Percentiles rank a stretch among this genome's conserved stretches.
phyloP scores from a whole-genome alignment of 192 early-diverging fungal genomes.

The Dissophora globulifera region DNA sequence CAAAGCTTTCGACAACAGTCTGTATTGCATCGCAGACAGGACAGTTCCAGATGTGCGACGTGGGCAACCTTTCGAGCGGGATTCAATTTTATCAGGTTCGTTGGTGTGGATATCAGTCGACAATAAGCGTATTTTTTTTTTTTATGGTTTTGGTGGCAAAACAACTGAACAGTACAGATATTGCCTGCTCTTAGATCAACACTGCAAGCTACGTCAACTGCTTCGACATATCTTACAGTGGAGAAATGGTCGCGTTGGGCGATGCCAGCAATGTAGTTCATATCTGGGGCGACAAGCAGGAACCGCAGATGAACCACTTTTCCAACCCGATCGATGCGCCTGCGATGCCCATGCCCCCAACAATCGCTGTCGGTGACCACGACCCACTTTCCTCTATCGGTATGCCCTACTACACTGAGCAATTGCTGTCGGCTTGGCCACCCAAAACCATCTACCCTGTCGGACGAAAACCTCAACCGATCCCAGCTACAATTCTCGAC shows the following conservation, averaged over 20 bases:
- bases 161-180: too few species aligned
- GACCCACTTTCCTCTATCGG: constrained; percentile 78
- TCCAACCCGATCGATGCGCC: constrained; percentile 66
- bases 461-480: constrained; percentile 74
- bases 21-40: constrained; percentile 74
- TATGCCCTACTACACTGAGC: constrained; percentile 83
- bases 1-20: constrained; percentile 69
- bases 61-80: constrained; percentile 58
- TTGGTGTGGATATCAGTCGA: too few species aligned
- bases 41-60: constrained; percentile 77
- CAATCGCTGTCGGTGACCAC: constrained; percentile 63
- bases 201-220: constrained; percentile 72
- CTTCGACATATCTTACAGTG: constrained; percentile 83
- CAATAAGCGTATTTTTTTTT: too few species aligned
- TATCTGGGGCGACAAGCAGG: constrained; percentile 77
- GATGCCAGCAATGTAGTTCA: constrained; percentile 82
- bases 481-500: constrained; percentile 79
- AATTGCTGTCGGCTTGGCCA: constrained; percentile 86
- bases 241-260: constrained; percentile 80
- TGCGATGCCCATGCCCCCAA: constrained; percentile 57
- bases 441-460: constrained; percentile 70
- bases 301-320: constrained; percentile 73
- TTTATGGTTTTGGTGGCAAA: too few species aligned
- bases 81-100: constrained; percentile 62
- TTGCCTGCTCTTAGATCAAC: constrained; percentile 56